Evolutionary conservation across 1,284 basidiomycete genomes (phyloP).

Genomic region (Cronartium ribicola): DNA sequence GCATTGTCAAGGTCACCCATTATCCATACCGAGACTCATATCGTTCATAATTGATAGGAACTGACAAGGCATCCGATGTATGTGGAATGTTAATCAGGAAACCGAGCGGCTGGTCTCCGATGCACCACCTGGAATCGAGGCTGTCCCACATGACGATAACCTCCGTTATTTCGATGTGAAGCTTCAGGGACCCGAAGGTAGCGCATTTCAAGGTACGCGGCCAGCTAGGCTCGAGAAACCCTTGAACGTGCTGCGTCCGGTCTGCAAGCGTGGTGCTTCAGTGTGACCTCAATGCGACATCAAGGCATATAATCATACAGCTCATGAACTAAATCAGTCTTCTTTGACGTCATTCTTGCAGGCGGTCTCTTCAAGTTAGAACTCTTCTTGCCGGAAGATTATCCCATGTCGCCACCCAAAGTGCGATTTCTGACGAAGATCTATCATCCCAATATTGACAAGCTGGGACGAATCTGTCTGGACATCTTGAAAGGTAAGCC

Average conservation of each 20-base stretch:
- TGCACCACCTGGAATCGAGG: conserved; percentile 91
- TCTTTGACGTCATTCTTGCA: conserved; percentile 50
- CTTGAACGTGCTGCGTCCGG: background rate
- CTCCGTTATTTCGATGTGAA: conserved; percentile 97
- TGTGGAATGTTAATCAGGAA: conserved; percentile 61
- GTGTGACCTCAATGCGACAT: background rate
- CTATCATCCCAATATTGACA: conserved; percentile 99
- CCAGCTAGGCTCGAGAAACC: background rate
- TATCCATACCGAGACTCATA: background rate
- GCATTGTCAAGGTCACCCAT: conserved; percentile 34
- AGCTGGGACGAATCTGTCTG: conserved; percentile 93
- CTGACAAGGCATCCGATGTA: background rate
- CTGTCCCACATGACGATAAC: conserved; percentile 92
- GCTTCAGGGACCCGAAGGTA: conserved; percentile 86
- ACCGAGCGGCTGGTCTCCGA: conserved; percentile 93
- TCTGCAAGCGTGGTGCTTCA: background rate
- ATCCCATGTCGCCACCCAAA: conserved; percentile 98
- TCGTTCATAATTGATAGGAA: background rate
- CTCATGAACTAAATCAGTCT: conserved; percentile 19
- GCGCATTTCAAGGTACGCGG: conserved; percentile 77
- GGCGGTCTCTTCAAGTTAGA: conserved; percentile 92
- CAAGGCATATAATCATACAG: conserved; percentile 12
- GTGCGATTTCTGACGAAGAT: conserved; percentile 98
- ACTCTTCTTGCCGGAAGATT: conserved; percentile 95
- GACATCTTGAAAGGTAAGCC: conserved; percentile 86